Evolutionary conservation across 768 basidiomycete genomes (phyloP).

Genomic region (Calocera viscosa): DNA sequence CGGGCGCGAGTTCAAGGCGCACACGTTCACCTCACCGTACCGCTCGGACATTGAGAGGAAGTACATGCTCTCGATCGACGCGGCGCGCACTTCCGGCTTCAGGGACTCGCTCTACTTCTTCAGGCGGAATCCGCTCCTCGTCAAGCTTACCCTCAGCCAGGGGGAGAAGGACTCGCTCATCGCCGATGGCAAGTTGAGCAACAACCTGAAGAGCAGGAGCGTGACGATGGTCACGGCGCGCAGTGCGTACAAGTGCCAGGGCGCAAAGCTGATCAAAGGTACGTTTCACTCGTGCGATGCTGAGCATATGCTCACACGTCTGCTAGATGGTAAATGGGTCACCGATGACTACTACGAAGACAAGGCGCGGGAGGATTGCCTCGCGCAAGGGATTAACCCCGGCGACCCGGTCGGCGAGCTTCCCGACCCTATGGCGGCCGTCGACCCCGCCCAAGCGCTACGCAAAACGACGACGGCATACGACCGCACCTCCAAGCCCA

Average conservation of each 20-base stretch:
- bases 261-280: conserved; percentile 82
- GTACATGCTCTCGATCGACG: conserved; percentile 97
- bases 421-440: conserved; percentile 45
- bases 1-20: conserved; percentile 75
- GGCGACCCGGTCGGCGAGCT: conserved; percentile 76
- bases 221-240: conserved; percentile 88
- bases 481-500: conserved; percentile 61
- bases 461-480: conserved; percentile 36
- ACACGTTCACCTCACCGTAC: conserved; percentile 75
- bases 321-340: conserved; percentile 77
- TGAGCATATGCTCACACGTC: not conserved
- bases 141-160: conserved; percentile 82
- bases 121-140: conserved; percentile 74
- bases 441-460: conserved; percentile 25
- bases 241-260: conserved; percentile 89
- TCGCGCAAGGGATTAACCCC: conserved; percentile 67
- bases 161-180: conserved; percentile 90
- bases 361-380: conserved; percentile 60
- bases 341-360: conserved; percentile 94
- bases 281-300: conserved; percentile 21
- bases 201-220: conserved; percentile 77
- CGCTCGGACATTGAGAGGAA: conserved; percentile 62
- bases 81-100: conserved; percentile 89
- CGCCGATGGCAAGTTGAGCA: conserved; percentile 71
- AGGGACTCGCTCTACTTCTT: conserved; percentile 98